Percentiles rank a stretch among this genome's conserved stretches.
Conservation (phyloP, 768 basidiomycete genomes). For the Inosperma sp. region DNA sequence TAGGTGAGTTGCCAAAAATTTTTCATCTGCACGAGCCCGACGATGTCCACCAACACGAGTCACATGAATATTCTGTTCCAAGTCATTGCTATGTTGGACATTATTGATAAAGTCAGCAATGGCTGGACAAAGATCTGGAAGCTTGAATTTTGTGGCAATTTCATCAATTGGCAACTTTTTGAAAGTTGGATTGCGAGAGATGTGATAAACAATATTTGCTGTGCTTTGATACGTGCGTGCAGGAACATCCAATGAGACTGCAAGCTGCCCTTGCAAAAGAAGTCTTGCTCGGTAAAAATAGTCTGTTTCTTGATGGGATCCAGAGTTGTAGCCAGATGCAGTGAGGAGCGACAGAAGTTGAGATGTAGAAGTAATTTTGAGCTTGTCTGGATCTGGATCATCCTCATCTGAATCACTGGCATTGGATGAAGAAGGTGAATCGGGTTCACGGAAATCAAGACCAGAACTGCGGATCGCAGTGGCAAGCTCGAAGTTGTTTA, state of each 20-base stretch:
- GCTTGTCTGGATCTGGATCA: background rate
- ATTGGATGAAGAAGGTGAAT: too few relatives aligned
- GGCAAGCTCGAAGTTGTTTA: constrained; percentile 23
- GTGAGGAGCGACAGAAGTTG: background rate
- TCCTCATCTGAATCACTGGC: too few relatives aligned
- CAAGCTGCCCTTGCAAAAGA: background rate
- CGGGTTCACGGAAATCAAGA: background rate
- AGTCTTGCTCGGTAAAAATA: background rate
- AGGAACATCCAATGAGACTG: constrained; percentile 5
- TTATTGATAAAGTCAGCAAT: constrained; percentile 21
- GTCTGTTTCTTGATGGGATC: background rate
- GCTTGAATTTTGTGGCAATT: constrained; percentile 15
- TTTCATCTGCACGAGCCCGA: background rate
- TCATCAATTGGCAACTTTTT: constrained; percentile 19
- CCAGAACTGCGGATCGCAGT: constrained; percentile 13
- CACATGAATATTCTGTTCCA: background rate
- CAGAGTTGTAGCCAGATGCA: background rate
- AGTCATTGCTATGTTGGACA: background rate
- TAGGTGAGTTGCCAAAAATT: constrained; percentile 4
- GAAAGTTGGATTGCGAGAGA: constrained; percentile 19
- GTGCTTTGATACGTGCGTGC: constrained; percentile 8
- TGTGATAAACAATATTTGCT: constrained; percentile 18
- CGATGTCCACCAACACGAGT: background rate
- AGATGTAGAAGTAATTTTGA: background rate
- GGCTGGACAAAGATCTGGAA: constrained; percentile 26